Base-by-base conservation (phyloP, 2,329 filamentous ascomycete genomes). In the Penicillium sp. region DNA sequence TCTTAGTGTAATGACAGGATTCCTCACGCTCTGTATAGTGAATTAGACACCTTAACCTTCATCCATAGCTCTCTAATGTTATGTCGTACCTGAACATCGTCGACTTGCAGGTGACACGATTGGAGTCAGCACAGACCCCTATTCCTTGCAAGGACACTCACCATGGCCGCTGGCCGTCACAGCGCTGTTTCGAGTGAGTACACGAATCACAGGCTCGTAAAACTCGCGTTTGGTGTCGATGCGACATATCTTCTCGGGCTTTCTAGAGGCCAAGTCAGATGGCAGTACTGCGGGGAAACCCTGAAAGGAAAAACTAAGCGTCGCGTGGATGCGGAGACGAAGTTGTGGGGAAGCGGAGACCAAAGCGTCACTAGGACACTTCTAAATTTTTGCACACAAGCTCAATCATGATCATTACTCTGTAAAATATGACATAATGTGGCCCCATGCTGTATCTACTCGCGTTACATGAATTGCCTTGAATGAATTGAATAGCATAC, bases 131-230 rank as follows among this genome's bases (percentile, higher is more conserved):
- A 44, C 27, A 1, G 23, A 27, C 19, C 16, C 19, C 16, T 35
- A 14, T 26, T 21, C 5, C 27, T 51, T 48, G 9, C 10, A 35
- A 46, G 47, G 31, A 13, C 19, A 66, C 75, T 72, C 60, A 80
- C 78, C 74, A 79, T 43, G 73, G 73, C 27, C 55, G 62, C 50
- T 75, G 68, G 21, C 78, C 78, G 60, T 80, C 74, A 56, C 78
- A 81, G 37, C 78, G 70, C 5, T 75, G 77, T 55, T 77, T 69
- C 2, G 76, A 78, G 6, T 67, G 62, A 52, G 73, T 78, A 64
- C 75, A 76, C 33, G 71, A 69, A 60, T 77, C 73, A 48, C 74
- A 77, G 13, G 73, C 74, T 47, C 73, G 61, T 14, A 65, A 54
- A 1, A 69, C 68, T 47, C 71, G 54, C 26, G 52, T 42, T 31